Percentiles rank a stretch among this genome's conserved stretches.
phyloP scores from a whole-genome alignment of 176 grass and related monocot species.

The Melocanna baccifera region DNA sequence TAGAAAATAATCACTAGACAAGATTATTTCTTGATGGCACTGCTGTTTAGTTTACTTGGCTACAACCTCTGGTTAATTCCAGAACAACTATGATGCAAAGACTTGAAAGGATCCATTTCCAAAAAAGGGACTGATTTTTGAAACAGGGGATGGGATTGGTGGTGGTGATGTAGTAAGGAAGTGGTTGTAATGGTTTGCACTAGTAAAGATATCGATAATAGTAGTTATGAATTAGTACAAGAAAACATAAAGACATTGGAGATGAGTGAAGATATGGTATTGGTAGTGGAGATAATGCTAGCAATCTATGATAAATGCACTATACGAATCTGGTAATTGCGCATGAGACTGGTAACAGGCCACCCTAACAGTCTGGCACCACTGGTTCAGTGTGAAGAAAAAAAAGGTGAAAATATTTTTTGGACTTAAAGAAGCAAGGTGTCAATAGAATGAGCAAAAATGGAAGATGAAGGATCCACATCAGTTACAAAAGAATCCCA shows the following conservation, averaged over 20 bases:
- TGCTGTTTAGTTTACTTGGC: background rate
- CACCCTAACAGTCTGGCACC: background rate
- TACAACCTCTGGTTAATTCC: background rate
- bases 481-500: background rate
- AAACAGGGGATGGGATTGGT: background rate
- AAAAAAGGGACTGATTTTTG: background rate
- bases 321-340: background rate
- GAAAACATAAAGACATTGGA: background rate
- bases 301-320: background rate
- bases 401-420: background rate
- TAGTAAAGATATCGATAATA: background rate
- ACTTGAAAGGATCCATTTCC: background rate
- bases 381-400: background rate
- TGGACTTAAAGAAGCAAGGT: background rate
- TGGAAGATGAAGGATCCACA: background rate
- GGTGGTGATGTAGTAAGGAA: background rate
- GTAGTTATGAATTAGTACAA: background rate
- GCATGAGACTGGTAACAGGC: background rate
- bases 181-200: background rate
- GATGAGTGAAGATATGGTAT: background rate
- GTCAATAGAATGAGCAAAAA: background rate
- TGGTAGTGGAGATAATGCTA: background rate
- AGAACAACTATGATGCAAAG: conserved; percentile 10
- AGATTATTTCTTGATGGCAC: background rate
- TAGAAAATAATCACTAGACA: background rate